Evolutionary conservation across 2,329 filamentous ascomycete species (phyloP).

Genomic region (Apiospora kogelbergensis): DNA sequence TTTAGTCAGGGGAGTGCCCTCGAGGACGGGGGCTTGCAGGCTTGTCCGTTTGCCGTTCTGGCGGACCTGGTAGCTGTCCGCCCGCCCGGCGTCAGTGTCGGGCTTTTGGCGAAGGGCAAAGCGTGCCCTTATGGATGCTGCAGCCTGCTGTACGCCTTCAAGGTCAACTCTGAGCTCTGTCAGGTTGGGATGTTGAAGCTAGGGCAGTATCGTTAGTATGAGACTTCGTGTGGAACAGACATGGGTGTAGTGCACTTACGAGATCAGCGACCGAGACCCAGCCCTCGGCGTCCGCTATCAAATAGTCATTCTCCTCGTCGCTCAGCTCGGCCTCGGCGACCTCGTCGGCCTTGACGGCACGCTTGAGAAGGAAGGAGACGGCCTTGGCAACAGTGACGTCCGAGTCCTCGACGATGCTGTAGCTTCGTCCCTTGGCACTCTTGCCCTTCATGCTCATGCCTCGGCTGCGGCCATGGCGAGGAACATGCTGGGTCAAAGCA

Average conservation of each 20-base stretch:
- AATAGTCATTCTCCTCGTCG: constrained; percentile 27
- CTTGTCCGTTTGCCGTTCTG: constrained; percentile 30
- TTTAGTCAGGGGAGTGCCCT: constrained; percentile 31
- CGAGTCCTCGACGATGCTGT: constrained; percentile 41
- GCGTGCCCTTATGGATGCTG: constrained; percentile 37
- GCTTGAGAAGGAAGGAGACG: constrained; percentile 41
- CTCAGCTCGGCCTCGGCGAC: constrained; percentile 27
- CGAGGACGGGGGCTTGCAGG: constrained; percentile 23
- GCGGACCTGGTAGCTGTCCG: constrained; percentile 37
- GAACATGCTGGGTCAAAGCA: constrained; percentile 32
- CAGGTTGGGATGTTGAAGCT: constrained; percentile 38
- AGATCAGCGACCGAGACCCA: constrained; percentile 41
- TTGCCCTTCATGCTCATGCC: constrained; percentile 40
- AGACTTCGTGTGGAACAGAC: not conserved
- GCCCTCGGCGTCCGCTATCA: constrained; percentile 38
- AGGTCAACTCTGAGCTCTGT: constrained; percentile 35
- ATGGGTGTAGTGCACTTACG: constrained; percentile 28
- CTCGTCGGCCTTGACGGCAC: constrained; percentile 35
- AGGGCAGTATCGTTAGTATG: constrained; percentile 11
- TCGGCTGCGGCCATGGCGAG: constrained; percentile 39
- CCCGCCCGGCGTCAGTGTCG: constrained; percentile 22
- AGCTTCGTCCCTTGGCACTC: constrained; percentile 34
- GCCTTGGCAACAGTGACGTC: constrained; percentile 41
- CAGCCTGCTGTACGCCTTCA: constrained; percentile 34
- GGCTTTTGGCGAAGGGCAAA: constrained; percentile 33